Percentiles rank a stretch among this genome's conserved stretches.
These are phyloP conservation scores for Pneumocystis oryctolagi DNA, from an alignment of 1,139 yeast genomes.

Conservation along the genomic window DNA sequence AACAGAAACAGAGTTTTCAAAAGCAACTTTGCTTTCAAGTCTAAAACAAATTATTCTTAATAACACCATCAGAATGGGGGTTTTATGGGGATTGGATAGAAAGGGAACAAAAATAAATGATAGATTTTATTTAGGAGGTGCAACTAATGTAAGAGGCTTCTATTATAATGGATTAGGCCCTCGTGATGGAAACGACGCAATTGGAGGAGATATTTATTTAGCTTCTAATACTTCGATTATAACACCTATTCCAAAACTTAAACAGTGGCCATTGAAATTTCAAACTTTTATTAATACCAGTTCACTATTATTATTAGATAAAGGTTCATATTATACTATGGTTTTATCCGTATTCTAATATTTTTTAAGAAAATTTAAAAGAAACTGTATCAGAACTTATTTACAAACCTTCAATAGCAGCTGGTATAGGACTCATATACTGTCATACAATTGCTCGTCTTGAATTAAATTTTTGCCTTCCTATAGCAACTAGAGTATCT, in stretches of 20 bases:
- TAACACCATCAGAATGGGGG: constrained; percentile 18
- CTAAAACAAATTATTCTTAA: constrained; percentile 15
- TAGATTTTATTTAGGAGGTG: constrained; percentile 57
- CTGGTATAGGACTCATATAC: constrained; percentile 65
- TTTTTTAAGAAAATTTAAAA: background rate
- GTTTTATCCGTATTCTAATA: background rate
- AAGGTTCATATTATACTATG: constrained; percentile 13
- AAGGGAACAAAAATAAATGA: constrained; percentile 30
- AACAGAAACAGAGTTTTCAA: constrained; percentile 20
- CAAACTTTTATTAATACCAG: constrained; percentile 27
- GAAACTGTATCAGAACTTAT: constrained; percentile 13
- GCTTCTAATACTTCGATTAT: constrained; percentile 60
- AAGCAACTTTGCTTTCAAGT: constrained; percentile 17
- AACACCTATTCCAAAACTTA: constrained; percentile 46
- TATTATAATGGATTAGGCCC: constrained; percentile 76
- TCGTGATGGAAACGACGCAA: constrained; percentile 36
- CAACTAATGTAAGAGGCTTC: constrained; percentile 70
- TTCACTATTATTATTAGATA: constrained; percentile 37
- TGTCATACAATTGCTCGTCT: constrained; percentile 83
- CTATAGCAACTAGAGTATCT: constrained; percentile 46
- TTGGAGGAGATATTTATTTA: constrained; percentile 71
- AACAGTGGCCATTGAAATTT: constrained; percentile 18
- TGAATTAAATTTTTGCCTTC: constrained; percentile 75
- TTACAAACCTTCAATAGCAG: constrained; percentile 36
- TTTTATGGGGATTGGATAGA: constrained; percentile 17